A percentile compares a stretch with the other conserved stretches of the same genome.
Evolutionary conservation across 352 stramenopile genomes (phyloP).

Genomic region (Plasmopara viticola): DNA sequence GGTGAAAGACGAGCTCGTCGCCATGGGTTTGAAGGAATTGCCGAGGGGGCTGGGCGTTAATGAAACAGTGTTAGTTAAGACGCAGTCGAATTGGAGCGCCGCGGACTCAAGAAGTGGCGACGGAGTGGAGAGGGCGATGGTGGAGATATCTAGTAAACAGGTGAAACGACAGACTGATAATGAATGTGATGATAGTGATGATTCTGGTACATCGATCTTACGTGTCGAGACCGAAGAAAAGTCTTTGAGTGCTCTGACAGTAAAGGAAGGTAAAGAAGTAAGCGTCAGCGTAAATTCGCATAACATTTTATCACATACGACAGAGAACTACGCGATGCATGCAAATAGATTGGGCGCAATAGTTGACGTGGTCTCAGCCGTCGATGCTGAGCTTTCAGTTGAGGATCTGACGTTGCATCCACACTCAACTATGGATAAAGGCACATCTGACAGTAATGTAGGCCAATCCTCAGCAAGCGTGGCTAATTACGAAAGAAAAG

Average conservation of each 20-base stretch:
- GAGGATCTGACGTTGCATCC: slow-evolving; percentile 2
- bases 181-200: slow-evolving; percentile 32
- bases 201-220: slow-evolving; percentile 21
- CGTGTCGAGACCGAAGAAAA: slow-evolving; percentile 10
- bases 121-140: slow-evolving; percentile 25
- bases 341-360: background rate
- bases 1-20: slow-evolving; percentile 17
- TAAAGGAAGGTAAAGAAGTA: slow-evolving; percentile 15
- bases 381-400: slow-evolving; percentile 8
- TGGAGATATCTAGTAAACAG: slow-evolving; percentile 21
- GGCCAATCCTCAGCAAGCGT: background rate
- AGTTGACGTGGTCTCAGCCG: background rate
- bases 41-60: background rate
- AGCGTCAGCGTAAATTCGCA: slow-evolving; percentile 1
- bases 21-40: background rate
- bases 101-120: slow-evolving; percentile 16
- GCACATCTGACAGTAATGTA: background rate
- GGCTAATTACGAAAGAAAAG: background rate
- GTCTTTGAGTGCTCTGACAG: background rate
- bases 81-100: slow-evolving; percentile 11
- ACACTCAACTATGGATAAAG: background rate
- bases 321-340: background rate
- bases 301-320: background rate
- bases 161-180: slow-evolving; percentile 23
- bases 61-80: background rate